These are phyloP conservation scores for Ophiostoma angusticollis DNA, from an alignment of 2,329 filamentous ascomycete genomes.

Conservation along the genomic window DNA sequence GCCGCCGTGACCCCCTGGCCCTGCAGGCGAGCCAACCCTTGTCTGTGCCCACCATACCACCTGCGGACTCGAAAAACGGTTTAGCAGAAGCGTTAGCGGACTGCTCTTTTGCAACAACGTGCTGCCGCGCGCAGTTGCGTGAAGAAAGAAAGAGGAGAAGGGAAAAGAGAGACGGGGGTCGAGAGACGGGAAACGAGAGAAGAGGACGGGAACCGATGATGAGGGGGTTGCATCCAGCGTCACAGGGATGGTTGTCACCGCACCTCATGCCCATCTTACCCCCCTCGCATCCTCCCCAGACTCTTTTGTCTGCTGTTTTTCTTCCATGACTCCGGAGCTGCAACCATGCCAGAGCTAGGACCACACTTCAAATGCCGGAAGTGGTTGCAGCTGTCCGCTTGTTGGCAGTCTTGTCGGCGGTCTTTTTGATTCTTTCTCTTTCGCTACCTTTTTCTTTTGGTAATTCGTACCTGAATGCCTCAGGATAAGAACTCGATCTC, in stretches of 20 bases:
- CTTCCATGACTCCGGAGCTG: background rate
- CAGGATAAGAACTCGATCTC: too few species aligned
- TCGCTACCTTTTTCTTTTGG: too few species aligned
- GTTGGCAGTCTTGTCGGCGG: too few species aligned
- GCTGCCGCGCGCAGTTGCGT: too few species aligned
- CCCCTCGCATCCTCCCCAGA: background rate
- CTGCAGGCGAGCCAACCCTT: slow-evolving; percentile 5
- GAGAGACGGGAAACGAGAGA: background rate
- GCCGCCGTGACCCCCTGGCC: slow-evolving; percentile 23
- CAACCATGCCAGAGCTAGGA: slow-evolving; percentile 1
- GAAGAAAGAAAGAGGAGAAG: background rate
- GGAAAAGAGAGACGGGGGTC: background rate
- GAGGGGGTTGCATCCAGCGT: too few species aligned
- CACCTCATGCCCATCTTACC: background rate
- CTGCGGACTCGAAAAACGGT: too few species aligned
- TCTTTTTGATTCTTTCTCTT: too few species aligned
- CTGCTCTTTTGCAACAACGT: too few species aligned
- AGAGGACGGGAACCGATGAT: too few species aligned
- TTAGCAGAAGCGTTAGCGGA: too few species aligned
- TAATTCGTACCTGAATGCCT: too few species aligned
- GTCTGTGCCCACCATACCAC: background rate
- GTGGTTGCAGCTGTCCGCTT: too few species aligned
- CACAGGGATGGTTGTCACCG: background rate
- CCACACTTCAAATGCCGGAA: background rate
- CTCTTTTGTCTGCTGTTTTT: background rate